Evolutionary conservation across 176 grass and related monocot species (phyloP), one percentile per base, ranked within the genome.

Genomic region (Zizania latifolia): DNA sequence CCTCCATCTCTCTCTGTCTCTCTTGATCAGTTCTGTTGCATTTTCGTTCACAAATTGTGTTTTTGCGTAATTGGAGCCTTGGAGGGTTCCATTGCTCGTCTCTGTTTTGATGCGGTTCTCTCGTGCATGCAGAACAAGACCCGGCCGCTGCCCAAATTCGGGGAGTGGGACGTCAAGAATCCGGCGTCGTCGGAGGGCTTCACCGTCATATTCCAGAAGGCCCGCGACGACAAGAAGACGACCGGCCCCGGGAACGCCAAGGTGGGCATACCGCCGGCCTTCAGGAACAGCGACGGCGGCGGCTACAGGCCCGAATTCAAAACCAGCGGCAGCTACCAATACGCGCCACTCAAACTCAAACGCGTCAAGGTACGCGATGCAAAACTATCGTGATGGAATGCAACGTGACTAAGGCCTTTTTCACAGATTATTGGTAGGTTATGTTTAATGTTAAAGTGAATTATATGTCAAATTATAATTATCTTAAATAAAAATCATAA

Each of bases 131-230:
- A 92, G 80, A 76, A 74, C 59, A 81, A 83, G 36, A 86, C 65
- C 31, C 79, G 63, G 23, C 71, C 90, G 41, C 84, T 92, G 66
- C 90, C 90, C 57, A 92, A 86, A 40, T 92, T 92, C 4, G 90
- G 90, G 59, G 86, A 89, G 60, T 89, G 86, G 86, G 90, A 92
- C 80, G 90, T 89, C 77, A 86, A 82, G 59, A 86, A 92, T 21
- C 86, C 86, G 21, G 79, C 86, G 12, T 43, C 86, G 14, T 65
- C 86, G 33, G 90, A 89, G 28, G 83, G 83, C 70, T 92, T 92
- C 77, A 92, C 86, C 76, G 86, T 92, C 70, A 86, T 92, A 37
- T 92, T 92, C 74, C 84, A 92, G 65, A 89, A 77, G 46, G 86
- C 90, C 45, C 82, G 79, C 55, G 83, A 92, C 46, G 75, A 72